phyloP scores from a whole-genome alignment of 495 filamentous ascomycete genomes.

The Lindgomyces ingoldianus region DNA sequence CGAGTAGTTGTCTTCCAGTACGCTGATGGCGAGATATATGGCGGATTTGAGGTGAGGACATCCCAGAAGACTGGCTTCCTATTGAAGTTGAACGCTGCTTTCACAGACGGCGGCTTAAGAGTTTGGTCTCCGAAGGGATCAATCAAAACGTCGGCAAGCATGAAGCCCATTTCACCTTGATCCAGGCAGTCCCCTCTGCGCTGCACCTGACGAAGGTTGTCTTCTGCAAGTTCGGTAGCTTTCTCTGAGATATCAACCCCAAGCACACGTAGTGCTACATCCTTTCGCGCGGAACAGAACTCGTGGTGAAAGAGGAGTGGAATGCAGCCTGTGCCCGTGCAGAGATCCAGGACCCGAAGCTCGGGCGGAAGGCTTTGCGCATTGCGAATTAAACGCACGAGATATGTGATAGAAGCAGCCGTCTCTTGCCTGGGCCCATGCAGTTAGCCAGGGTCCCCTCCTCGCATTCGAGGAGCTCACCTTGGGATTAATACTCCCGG shows the following conservation, averaged over 20 bases:
- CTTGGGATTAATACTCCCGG: slow-evolving; percentile 83
- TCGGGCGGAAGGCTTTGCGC: slow-evolving; percentile 9
- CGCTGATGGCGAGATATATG: slow-evolving; percentile 71
- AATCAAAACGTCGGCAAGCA: slow-evolving; percentile 30
- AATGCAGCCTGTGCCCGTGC: slow-evolving; percentile 90
- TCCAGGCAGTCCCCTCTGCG: background rate
- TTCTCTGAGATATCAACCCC: slow-evolving; percentile 63
- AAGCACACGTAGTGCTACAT: slow-evolving; percentile 35
- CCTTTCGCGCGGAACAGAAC: slow-evolving; percentile 44
- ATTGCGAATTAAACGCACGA: slow-evolving; percentile 23
- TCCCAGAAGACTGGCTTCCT: slow-evolving; percentile 51
- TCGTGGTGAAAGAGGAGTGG: slow-evolving; percentile 67
- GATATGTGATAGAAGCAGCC: slow-evolving; percentile 40
- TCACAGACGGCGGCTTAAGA: background rate
- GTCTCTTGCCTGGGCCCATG: slow-evolving; percentile 41
- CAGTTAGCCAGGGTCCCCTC: background rate
- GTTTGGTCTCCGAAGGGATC: slow-evolving; percentile 21
- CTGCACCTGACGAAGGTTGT: slow-evolving; percentile 15
- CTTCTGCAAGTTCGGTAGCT: slow-evolving; percentile 62
- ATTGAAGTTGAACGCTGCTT: slow-evolving; percentile 12
- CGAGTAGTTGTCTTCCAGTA: slow-evolving; percentile 59
- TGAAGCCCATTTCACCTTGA: slow-evolving; percentile 53
- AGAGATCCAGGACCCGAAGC: slow-evolving; percentile 76
- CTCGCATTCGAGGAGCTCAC: slow-evolving; percentile 44
- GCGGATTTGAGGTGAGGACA: slow-evolving; percentile 85